Conservation (phyloP, 257 asterid species). For the Gentiana dahurica region DNA sequence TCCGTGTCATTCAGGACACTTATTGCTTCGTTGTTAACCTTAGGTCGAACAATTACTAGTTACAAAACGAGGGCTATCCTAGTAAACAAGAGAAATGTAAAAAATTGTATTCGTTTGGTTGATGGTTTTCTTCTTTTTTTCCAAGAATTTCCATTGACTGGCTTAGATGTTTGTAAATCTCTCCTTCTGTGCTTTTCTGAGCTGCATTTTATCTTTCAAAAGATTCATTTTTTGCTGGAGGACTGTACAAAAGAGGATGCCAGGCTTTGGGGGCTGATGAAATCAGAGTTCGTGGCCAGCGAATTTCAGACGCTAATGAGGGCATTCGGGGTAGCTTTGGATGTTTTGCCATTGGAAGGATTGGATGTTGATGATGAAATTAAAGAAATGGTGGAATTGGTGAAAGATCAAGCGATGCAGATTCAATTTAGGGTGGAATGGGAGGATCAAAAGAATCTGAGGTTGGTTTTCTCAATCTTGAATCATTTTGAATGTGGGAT, state of each 20-base stretch:
- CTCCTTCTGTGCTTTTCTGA: constrained; percentile 43
- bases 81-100: constrained; percentile 46
- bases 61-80: constrained; percentile 38
- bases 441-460: constrained; percentile 25
- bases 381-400: constrained; percentile 47
- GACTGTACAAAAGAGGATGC: constrained; percentile 59
- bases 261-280: constrained; percentile 44
- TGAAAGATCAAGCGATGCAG: constrained; percentile 32
- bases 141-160: constrained; percentile 26
- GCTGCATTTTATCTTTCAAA: constrained; percentile 72
- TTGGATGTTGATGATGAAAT: constrained; percentile 32
- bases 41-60: constrained; percentile 30
- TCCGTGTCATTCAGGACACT: constrained; percentile 34
- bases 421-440: constrained; percentile 32
- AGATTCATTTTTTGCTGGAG: constrained; percentile 45
- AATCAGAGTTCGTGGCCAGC: constrained; percentile 34
- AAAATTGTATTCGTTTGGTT: constrained; percentile 35
- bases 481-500: constrained; percentile 28
- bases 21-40: constrained; percentile 31
- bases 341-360: constrained; percentile 33
- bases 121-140: constrained; percentile 48
- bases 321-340: constrained; percentile 48
- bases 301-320: constrained; percentile 42
- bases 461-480: constrained; percentile 20
- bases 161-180: constrained; percentile 12